phyloP scores from a whole-genome alignment of 805 yeast genomes.

The Saccharomyces mikatae region DNA sequence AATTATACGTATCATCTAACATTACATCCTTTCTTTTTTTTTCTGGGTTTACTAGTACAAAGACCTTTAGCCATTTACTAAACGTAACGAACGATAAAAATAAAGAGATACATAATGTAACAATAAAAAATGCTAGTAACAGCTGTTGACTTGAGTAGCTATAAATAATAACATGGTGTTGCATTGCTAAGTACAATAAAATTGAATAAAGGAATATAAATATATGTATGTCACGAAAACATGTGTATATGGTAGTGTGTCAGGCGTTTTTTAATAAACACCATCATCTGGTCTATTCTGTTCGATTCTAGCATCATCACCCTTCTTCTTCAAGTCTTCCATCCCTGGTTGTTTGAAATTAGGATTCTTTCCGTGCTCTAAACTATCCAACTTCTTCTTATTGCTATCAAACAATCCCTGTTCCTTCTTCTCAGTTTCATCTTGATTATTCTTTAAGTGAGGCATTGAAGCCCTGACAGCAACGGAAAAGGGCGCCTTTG shows the following conservation, averaged over 20 bases:
- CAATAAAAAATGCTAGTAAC: not conserved
- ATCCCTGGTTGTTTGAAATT: constrained; percentile 15
- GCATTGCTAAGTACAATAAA: not conserved
- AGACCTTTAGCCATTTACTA: not conserved
- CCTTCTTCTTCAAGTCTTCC: constrained; percentile 22
- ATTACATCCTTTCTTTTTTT: not conserved
- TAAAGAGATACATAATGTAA: not conserved
- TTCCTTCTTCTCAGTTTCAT: constrained; percentile 16
- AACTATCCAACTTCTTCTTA: constrained; percentile 19
- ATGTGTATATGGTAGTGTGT: not conserved
- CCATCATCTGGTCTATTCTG: constrained; percentile 33
- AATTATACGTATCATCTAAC: not conserved
- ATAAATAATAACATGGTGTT: not conserved
- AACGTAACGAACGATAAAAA: not conserved
- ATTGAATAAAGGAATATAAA: not conserved
- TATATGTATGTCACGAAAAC: not conserved
- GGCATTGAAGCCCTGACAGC: constrained; percentile 6
- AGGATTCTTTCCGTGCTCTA: constrained; percentile 19
- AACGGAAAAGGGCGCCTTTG: constrained; percentile 1
- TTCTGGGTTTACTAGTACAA: not conserved
- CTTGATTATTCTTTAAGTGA: constrained; percentile 14
- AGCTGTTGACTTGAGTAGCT: not conserved
- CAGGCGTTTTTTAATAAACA: constrained; percentile 16
- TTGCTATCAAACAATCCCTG: constrained; percentile 23
- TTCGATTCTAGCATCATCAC: constrained; percentile 28